Percentiles rank a stretch among this genome's conserved stretches.
Conservation (phyloP, 1,284 basidiomycete genomes). For the Coniophora puteana region DNA sequence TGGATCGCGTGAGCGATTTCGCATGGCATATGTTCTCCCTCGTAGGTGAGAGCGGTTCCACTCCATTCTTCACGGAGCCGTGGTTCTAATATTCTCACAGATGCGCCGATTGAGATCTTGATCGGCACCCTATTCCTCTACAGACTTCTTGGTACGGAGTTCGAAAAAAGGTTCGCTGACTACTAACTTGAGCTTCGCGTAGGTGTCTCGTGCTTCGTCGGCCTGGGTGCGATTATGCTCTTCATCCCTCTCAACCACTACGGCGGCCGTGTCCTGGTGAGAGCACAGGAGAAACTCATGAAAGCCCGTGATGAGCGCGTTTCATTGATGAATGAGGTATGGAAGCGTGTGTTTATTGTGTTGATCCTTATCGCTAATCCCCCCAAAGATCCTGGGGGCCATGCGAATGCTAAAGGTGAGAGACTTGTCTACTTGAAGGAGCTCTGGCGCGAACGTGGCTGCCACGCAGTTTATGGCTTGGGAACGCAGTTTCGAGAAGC, state of each 20-base stretch:
- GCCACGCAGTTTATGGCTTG: conserved; percentile 81
- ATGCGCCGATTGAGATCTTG: conserved; percentile 83
- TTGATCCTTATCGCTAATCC: background rate
- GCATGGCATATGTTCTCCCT: conserved; percentile 75
- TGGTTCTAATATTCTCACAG: conserved; percentile 31
- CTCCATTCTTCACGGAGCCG: conserved; percentile 16
- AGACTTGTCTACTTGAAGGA: background rate
- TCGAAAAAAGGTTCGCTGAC: too few relatives aligned
- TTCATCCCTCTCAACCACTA: conserved; percentile 88
- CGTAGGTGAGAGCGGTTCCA: conserved; percentile 38
- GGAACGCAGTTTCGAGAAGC: conserved; percentile 86
- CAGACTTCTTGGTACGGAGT: conserved; percentile 79
- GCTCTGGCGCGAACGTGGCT: too few relatives aligned
- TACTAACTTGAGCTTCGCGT: too few relatives aligned
- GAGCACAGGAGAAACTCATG: conserved; percentile 87
- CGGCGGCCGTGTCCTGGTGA: conserved; percentile 81
- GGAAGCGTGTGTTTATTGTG: conserved; percentile 1
- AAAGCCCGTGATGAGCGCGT: conserved; percentile 89
- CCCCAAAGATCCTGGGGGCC: conserved; percentile 63
- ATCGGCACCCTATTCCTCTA: conserved; percentile 83
- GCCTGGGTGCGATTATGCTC: conserved; percentile 78
- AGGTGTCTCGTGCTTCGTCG: conserved; percentile 78
- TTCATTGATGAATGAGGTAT: conserved; percentile 86
- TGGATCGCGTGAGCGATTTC: conserved; percentile 86
- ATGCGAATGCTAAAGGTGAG: conserved; percentile 90